Conservation (phyloP, 352 stramenopile species). For the Blastocystis sp. region DNA sequence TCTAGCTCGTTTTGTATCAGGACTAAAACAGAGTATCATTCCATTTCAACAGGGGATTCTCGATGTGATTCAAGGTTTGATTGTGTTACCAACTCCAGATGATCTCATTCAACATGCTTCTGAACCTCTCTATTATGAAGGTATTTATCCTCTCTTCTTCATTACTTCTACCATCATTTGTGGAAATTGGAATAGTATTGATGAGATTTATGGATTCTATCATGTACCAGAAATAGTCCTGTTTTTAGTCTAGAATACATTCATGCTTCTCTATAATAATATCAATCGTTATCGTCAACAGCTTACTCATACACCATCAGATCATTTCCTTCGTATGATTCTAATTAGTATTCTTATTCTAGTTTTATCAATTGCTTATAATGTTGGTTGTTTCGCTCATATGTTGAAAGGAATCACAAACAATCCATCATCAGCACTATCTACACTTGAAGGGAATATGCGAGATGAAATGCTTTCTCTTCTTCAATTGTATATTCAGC, state of each 20-base stretch:
- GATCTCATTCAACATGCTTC: neutral
- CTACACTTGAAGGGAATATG: neutral
- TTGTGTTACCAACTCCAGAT: neutral
- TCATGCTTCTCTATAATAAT: neutral
- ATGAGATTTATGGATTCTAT: constrained; percentile 23
- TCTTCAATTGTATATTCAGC: neutral
- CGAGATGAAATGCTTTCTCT: neutral
- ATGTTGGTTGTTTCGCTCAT: neutral
- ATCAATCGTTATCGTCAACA: constrained; percentile 5
- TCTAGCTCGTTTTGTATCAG: neutral
- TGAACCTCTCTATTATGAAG: constrained; percentile 7
- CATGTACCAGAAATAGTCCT: neutral
- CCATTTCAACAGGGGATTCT: constrained; percentile 48
- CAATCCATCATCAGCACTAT: neutral
- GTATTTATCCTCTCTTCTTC: constrained; percentile 36
- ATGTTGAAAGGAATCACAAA: neutral
- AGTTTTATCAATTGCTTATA: neutral
- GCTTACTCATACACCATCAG: neutral
- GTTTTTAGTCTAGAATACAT: neutral
- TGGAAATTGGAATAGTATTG: neutral
- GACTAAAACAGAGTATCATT: neutral
- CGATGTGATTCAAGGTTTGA: constrained; percentile 15
- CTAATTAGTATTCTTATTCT: neutral
- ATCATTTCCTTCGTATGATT: neutral
- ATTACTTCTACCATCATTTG: constrained; percentile 47